Conservation (phyloP, 805 yeast species). For the Barnettozyma sp. region DNA sequence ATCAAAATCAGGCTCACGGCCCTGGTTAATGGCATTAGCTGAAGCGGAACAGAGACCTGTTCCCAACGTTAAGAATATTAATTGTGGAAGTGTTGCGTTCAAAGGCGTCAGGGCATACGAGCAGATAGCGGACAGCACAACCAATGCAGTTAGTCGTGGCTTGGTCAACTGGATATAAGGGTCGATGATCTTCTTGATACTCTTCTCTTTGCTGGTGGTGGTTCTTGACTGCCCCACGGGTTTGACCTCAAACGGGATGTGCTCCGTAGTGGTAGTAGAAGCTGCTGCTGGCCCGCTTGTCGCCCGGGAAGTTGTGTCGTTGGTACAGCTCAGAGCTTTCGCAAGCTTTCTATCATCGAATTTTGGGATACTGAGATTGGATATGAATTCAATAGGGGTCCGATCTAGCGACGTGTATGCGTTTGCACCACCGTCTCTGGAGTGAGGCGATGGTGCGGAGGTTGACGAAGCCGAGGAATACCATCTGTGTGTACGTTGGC, state of each 20-base stretch:
- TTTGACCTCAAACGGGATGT: constrained; percentile 54
- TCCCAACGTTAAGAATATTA: constrained; percentile 71
- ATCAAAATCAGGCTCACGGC: constrained; percentile 88
- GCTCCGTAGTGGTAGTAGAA: constrained; percentile 15
- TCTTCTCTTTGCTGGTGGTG: constrained; percentile 12
- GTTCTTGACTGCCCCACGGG: constrained; percentile 21
- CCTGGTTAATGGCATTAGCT: constrained; percentile 97
- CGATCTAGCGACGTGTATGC: constrained; percentile 22
- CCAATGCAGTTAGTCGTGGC: constrained; percentile 81
- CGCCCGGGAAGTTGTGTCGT: constrained; percentile 21
- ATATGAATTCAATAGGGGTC: constrained; percentile 33
- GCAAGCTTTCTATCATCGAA: constrained; percentile 13
- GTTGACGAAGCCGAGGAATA: not conserved
- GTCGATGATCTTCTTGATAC: constrained; percentile 33
- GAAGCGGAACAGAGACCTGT: constrained; percentile 86
- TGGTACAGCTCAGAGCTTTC: constrained; percentile 31
- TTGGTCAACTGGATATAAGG: constrained; percentile 82
- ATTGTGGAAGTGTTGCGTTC: constrained; percentile 64
- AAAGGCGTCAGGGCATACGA: constrained; percentile 89
- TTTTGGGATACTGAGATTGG: constrained; percentile 24
- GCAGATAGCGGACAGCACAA: constrained; percentile 86
- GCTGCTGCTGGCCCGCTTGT: too few species aligned
- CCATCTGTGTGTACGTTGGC: too few species aligned
- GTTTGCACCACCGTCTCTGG: too few species aligned
- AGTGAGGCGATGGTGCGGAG: too few species aligned